Conservation (phyloP, 768 basidiomycete species). For the Tricholoma furcatifolium region DNA sequence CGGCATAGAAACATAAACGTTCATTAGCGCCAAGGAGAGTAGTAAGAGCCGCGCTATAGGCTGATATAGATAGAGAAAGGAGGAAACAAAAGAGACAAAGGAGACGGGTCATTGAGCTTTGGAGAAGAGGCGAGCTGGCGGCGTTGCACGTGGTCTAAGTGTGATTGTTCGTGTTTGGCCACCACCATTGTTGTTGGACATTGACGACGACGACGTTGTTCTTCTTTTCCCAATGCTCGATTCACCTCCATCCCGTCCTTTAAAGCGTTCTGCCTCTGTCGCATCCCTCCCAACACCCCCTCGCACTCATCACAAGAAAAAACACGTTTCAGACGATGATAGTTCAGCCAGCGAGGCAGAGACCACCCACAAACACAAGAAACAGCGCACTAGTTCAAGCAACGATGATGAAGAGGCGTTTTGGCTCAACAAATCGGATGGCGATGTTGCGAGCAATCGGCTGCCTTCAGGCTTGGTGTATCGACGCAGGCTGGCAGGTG, state of each 20-base stretch:
- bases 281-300: conserved; percentile 70
- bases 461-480: conserved; percentile 33
- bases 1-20: conserved; percentile 89
- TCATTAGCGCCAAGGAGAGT: conserved; percentile 79
- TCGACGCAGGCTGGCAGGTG: conserved; percentile 27
- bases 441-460: conserved; percentile 12
- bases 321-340: conserved; percentile 44
- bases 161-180: too few relatives aligned
- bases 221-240: conserved; percentile 30
- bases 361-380: conserved; percentile 31
- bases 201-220: too few relatives aligned
- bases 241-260: conserved; percentile 36
- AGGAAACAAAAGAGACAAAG: conserved; percentile 28
- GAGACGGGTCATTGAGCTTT: conserved; percentile 6
- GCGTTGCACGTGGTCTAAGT: too few relatives aligned
- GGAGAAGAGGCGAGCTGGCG: too few relatives aligned
- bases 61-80: conserved; percentile 36
- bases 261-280: conserved; percentile 65
- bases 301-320: conserved; percentile 51
- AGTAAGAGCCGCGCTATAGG: conserved; percentile 68
- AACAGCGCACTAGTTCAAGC: conserved; percentile 31
- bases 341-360: conserved; percentile 32
- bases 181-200: too few relatives aligned
- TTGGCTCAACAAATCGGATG: conserved; percentile 36
- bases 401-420: conserved; percentile 53